Conservation (phyloP, 169 alveolate species). For the Cryptosporidium xiaoi region DNA sequence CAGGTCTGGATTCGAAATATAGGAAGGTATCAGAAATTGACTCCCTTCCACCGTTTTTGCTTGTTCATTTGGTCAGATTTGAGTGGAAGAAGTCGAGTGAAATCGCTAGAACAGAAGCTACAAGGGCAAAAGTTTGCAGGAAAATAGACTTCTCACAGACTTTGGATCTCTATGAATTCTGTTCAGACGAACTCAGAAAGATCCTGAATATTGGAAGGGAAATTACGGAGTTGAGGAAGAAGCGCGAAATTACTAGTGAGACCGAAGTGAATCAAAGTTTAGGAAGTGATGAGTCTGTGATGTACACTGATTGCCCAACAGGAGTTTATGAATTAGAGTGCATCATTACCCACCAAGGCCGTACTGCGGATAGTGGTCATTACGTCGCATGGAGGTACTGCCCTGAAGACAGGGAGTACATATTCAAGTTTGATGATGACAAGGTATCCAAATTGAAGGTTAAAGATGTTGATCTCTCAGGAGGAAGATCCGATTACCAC, state of each 20-base stretch:
- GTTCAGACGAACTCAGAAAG: conserved; percentile 89
- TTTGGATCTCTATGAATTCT: conserved; percentile 91
- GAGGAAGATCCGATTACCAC: conserved; percentile 91
- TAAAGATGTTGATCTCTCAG: conserved; percentile 87
- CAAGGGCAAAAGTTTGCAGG: conserved; percentile 94
- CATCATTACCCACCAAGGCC: conserved; percentile 96
- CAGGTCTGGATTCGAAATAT: conserved; percentile 86
- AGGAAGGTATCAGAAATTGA: conserved; percentile 87
- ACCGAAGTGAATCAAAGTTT: conserved; percentile 37
- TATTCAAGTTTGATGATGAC: conserved; percentile 88
- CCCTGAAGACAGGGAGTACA: conserved; percentile 45
- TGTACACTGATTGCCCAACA: conserved; percentile 82
- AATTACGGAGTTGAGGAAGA: conserved; percentile 81
- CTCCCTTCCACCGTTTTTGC: conserved; percentile 91
- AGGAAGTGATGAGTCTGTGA: conserved; percentile 43
- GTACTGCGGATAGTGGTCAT: conserved; percentile 97
- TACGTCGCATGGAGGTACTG: conserved; percentile 93
- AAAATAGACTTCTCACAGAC: conserved; percentile 92
- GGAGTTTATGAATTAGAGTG: conserved; percentile 94
- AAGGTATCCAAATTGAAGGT: conserved; percentile 84
- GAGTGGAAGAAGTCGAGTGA: conserved; percentile 92
- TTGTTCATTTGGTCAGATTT: conserved; percentile 95
- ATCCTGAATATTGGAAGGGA: conserved; percentile 85
- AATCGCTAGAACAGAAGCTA: conserved; percentile 90
- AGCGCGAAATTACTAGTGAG: conserved; percentile 44